A percentile compares a stretch with the other conserved stretches of the same genome.
Evolutionary conservation across 176 grass and related monocot species (phyloP).

Genomic region (Pharus latifolius): DNA sequence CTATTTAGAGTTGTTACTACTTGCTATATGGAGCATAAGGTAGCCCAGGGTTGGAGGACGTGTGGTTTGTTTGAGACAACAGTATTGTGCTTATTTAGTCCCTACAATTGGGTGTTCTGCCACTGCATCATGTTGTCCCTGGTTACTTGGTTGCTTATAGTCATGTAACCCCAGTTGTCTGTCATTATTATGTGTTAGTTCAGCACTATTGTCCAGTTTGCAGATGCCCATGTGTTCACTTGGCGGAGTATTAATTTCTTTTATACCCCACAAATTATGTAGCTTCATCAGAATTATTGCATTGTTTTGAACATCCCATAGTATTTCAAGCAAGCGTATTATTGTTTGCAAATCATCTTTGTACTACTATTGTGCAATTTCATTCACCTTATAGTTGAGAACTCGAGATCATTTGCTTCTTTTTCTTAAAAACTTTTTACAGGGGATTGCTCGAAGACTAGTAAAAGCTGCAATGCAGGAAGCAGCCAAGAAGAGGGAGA

Average conservation of each 20-base stretch:
- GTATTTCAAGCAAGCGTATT: neutral
- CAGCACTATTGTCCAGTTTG: neutral
- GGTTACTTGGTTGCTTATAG: neutral
- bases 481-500: slow-evolving; percentile 87
- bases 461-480: slow-evolving; percentile 59
- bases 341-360: neutral
- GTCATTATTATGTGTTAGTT: neutral
- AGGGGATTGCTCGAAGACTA: slow-evolving; percentile 65
- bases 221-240: neutral
- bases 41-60: neutral
- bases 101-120: neutral
- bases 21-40: neutral
- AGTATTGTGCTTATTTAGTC: neutral
- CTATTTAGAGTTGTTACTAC: too few relatives aligned
- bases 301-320: neutral
- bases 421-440: neutral
- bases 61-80: neutral
- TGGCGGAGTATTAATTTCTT: neutral
- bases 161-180: neutral
- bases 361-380: neutral
- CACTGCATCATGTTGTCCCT: neutral
- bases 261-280: neutral
- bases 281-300: neutral
- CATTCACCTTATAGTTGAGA: neutral
- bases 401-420: neutral